Evolutionary conservation across 129 eudicot species (phyloP), one percentile per base, ranked within the genome.

Genomic region (Saposhnikovia divaricata): DNA sequence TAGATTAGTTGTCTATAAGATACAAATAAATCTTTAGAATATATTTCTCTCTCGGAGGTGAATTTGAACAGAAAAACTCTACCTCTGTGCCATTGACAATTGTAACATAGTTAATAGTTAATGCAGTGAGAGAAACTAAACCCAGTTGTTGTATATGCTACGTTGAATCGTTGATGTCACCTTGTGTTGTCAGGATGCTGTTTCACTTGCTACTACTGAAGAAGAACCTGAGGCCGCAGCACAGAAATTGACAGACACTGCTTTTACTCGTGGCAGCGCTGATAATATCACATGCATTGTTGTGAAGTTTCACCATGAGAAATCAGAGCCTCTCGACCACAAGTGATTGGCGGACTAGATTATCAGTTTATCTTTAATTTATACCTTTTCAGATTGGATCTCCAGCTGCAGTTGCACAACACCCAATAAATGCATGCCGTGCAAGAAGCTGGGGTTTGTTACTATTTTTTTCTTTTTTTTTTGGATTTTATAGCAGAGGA

Each of bases 221-320:
- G 96, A 89, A 57, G 93, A 91, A 51, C 92, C 95, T 0, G 94
- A 87, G 82, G 86, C 91, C 15, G 97, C 95, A 34, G 95, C 98
- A 74, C 81, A 89, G 79, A 93, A 88, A 85, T 84, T 93, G 83
- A 88, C 83, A 7, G 95, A 93, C 77, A 89, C 98, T 25, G 98
- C 98, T 80, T 93, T 88, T 82, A 84, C 89, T 34, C 93, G 95
- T 47, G 97, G 98, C 37, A 91, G 98, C 74, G 91, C 93, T 11
- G 98, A 93, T 48, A 91, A 93, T 79, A 91, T 91, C 83, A 89
- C 98, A 72, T 91, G 91, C 88, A 89, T 91, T 66, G 98, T 93
- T 47, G 96, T 93, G 71, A 90, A 86, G 84, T 87, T 91, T 63
- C 85, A 86, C 85, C 93, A 92, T 59, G 79, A 79, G 31, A 78